Evolutionary conservation across 306 rosid species (phyloP).

Genomic region (Cucurbita argyrosperma): DNA sequence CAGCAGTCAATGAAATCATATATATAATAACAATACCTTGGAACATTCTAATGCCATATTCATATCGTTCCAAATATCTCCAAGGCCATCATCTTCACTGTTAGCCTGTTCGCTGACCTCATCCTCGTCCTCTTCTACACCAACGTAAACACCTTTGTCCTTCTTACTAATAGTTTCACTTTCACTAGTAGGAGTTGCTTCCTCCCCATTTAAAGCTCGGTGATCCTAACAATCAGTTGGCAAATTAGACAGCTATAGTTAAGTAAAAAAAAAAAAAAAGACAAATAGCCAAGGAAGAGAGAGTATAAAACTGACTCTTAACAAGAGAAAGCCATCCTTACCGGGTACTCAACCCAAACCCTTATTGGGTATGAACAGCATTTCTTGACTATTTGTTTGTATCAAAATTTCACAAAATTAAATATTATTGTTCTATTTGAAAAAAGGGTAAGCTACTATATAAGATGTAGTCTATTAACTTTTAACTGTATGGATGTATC

Average conservation of each 20-base stretch:
- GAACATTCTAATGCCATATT: constrained; percentile 61
- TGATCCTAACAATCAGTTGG: constrained; percentile 20
- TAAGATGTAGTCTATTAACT: not conserved
- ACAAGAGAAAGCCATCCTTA: not conserved
- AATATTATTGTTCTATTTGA: not conserved
- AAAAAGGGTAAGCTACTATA: not conserved
- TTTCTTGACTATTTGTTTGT: not conserved
- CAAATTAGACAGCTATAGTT: not conserved
- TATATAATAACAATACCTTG: constrained; percentile 30
- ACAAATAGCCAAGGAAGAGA: not conserved
- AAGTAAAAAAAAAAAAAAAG: not conserved
- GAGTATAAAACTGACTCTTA: not conserved
- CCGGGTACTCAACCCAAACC: too few species aligned
- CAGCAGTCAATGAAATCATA: not conserved
- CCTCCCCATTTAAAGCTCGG: constrained; percentile 17
- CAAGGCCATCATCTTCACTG: constrained; percentile 47
- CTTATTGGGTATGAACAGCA: too few species aligned
- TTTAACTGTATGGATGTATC: not conserved
- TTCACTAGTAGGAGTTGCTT: constrained; percentile 8
- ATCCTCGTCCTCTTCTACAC: constrained; percentile 41
- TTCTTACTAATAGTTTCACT: constrained; percentile 1
- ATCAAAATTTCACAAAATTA: not conserved
- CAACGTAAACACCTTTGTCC: constrained; percentile 54
- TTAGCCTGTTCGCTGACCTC: constrained; percentile 6
- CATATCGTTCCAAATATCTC: constrained; percentile 81